phyloP scores from a whole-genome alignment of 1,139 yeast genomes.

The Neolecta irregularis region DNA sequence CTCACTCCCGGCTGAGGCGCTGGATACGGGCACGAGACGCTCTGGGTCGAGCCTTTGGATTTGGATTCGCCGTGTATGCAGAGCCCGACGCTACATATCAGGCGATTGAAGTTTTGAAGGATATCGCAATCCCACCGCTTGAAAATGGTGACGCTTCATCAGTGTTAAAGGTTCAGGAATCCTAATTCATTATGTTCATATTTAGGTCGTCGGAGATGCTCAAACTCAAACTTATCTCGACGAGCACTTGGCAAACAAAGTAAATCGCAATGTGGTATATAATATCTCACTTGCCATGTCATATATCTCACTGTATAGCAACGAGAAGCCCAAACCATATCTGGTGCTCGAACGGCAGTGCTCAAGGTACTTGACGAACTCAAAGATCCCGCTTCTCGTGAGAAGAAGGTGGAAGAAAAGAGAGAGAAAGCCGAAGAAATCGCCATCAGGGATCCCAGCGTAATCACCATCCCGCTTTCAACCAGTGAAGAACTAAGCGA shows the following conservation, averaged over 20 bases:
- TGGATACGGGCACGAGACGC: slow-evolving; percentile 17
- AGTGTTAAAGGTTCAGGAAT: neutral
- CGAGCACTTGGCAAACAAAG: slow-evolving; percentile 1
- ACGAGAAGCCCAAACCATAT: slow-evolving; percentile 1
- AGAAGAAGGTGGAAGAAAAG: neutral
- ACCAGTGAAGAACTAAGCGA: slow-evolving; percentile 17
- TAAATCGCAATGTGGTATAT: slow-evolving; percentile 1
- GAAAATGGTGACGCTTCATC: slow-evolving; percentile 10
- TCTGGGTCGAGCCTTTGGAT: slow-evolving; percentile 13
- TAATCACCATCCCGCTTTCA: slow-evolving; percentile 10
- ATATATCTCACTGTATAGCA: neutral
- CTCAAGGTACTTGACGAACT: slow-evolving; percentile 5
- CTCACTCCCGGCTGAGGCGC: slow-evolving; percentile 17
- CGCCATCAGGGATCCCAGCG: neutral
- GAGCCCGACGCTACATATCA: slow-evolving; percentile 14
- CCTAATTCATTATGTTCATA: neutral
- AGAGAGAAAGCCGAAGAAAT: neutral
- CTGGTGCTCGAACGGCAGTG: slow-evolving; percentile 3
- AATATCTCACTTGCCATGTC: neutral
- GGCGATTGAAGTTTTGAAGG: slow-evolving; percentile 14
- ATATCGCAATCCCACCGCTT: slow-evolving; percentile 14
- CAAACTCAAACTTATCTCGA: slow-evolving; percentile 1
- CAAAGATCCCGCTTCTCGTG: slow-evolving; percentile 3
- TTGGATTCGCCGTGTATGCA: slow-evolving; percentile 17
- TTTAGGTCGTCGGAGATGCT: slow-evolving; percentile 3